These are phyloP conservation scores for Rhodotorula graminis DNA, from an alignment of 768 basidiomycete genomes.

Conservation along the genomic window DNA sequence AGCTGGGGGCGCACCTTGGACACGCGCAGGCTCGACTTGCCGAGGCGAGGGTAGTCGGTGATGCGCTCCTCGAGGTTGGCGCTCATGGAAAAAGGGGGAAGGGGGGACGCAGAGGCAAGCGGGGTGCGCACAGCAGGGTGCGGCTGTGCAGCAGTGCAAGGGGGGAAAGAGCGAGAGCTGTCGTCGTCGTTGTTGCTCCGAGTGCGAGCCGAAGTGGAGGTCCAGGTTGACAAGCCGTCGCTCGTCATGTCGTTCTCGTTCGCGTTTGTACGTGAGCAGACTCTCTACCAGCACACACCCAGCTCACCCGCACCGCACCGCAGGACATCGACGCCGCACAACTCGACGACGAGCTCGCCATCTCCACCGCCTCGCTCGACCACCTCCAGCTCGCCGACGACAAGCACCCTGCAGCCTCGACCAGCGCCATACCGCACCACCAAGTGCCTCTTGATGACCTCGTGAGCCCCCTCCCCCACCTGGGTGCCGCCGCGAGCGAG, in stretches of 20 bases:
- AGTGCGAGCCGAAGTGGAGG: background rate
- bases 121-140: too few species aligned
- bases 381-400: background rate
- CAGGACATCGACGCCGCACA: conserved; percentile 21
- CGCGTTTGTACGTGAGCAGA: conserved; percentile 6
- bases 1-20: conserved; percentile 50
- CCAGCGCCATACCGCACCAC: conserved; percentile 16
- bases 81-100: too few species aligned
- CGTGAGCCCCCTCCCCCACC: conserved; percentile 26
- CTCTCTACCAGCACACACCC: too few species aligned
- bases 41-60: conserved; percentile 46
- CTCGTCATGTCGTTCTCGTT: conserved; percentile 25
- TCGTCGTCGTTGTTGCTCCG: too few species aligned
- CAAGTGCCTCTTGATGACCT: conserved; percentile 44
- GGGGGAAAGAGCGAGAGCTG: background rate
- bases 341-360: conserved; percentile 18
- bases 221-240: background rate
- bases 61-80: background rate
- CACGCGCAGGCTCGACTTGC: conserved; percentile 62
- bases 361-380: background rate
- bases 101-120: too few species aligned
- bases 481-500: background rate
- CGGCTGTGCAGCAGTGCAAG: too few species aligned
- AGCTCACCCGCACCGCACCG: background rate
- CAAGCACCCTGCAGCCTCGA: background rate